Conservation (phyloP, 495 filamentous ascomycete species). For the Sordaria brevicollis region DNA sequence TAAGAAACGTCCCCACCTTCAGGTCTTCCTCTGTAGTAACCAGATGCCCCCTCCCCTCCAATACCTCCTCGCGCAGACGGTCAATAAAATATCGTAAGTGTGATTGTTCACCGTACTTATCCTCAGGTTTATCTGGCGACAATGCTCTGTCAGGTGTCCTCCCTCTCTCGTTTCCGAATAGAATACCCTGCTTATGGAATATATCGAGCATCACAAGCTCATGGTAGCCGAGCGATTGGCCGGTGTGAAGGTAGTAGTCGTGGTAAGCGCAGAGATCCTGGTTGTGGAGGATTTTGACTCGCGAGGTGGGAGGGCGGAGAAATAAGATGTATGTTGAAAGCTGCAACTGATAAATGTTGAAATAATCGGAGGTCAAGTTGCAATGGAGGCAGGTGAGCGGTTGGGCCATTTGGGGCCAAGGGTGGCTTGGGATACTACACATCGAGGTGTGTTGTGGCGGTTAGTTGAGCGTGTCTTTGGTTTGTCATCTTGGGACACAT, state of each 20-base stretch:
- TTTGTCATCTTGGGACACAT: too few species aligned
- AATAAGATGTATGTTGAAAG: background rate
- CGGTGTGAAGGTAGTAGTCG: background rate
- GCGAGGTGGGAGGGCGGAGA: background rate
- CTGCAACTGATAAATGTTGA: background rate
- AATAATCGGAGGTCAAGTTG: background rate
- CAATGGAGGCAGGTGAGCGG: background rate
- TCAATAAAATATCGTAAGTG: background rate
- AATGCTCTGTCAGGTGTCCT: background rate
- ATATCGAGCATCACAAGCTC: background rate
- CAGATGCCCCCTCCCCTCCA: background rate
- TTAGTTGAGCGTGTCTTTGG: background rate
- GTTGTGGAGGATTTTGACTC: background rate
- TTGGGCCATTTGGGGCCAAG: background rate
- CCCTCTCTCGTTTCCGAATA: background rate
- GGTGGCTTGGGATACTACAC: background rate
- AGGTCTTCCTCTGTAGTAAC: background rate
- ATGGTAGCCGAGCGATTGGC: background rate
- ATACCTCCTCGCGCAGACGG: background rate
- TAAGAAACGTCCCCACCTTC: constrained; percentile 1
- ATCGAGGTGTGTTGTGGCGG: background rate
- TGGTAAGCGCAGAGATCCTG: background rate
- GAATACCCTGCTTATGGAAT: background rate
- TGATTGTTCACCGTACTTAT: background rate
- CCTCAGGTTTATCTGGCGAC: background rate